A percentile compares a stretch with the other conserved stretches of the same genome.
phyloP scores from a whole-genome alignment of 345 rosid species.

The Citrus reticulata region DNA sequence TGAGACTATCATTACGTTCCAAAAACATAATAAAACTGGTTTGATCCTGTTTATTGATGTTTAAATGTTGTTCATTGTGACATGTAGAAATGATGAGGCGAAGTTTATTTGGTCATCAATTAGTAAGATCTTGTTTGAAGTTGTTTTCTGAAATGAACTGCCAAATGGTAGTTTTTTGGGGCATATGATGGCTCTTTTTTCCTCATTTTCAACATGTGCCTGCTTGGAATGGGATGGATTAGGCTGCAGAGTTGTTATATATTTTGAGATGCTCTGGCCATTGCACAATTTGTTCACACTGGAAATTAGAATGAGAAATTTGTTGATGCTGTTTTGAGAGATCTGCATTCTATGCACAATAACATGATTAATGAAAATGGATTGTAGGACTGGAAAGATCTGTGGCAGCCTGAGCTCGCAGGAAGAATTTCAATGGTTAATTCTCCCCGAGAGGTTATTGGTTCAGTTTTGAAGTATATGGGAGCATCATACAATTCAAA shows the following conservation, averaged over 20 bases:
- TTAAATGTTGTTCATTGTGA: no score
- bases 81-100: no score
- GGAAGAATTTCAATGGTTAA: slow-evolving; percentile 87
- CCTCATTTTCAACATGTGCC: no score
- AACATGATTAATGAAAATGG: background rate
- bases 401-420: slow-evolving; percentile 80
- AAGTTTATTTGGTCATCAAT: no score
- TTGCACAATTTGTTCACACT: background rate
- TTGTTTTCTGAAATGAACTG: background rate
- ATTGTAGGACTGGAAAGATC: slow-evolving; percentile 83
- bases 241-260: background rate
- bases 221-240: no score
- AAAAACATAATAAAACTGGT: no score
- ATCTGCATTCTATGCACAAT: background rate
- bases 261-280: no score
- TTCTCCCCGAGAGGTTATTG: background rate
- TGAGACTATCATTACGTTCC: no score
- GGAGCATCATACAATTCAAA: slow-evolving; percentile 28
- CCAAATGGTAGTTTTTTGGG: background rate
- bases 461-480: no score
- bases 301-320: background rate
- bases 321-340: background rate
- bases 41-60: no score
- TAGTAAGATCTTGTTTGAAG: no score
- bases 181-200: background rate